A percentile compares a stretch with the other conserved stretches of the same genome.
Conservation (phyloP, 139 green algal species). For the Tetradesmus lagerheimii region DNA sequence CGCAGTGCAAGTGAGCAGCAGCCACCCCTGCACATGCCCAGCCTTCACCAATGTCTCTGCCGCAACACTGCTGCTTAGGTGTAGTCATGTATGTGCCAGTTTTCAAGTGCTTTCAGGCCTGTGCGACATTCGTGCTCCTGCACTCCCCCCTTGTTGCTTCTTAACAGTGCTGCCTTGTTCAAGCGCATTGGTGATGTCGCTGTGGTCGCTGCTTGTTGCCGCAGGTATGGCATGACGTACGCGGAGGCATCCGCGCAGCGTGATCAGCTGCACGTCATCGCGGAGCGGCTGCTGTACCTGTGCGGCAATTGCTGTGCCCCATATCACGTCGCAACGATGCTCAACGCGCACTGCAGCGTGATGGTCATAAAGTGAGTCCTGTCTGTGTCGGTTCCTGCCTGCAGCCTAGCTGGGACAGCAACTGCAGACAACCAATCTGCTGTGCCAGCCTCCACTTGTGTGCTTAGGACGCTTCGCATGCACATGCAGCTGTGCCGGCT, state of each 20-base stretch:
- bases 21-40: no score
- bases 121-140: no score
- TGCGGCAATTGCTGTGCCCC: background rate
- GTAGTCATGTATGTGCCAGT: background rate
- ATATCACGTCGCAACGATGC: background rate
- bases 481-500: background rate
- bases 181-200: background rate
- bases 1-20: background rate
- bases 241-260: background rate
- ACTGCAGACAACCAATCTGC: no score
- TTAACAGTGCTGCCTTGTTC: no score
- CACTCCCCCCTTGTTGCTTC: no score
- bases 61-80: background rate
- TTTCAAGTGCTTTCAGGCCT: no score
- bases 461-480: no score
- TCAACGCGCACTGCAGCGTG: background rate
- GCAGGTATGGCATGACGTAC: background rate
- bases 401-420: no score
- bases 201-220: background rate
- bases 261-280: background rate
- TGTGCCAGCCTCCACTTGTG: no score
- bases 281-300: background rate
- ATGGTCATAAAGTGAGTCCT: background rate
- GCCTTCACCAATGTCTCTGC: background rate
- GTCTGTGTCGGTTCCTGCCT: no score